Evolutionary conservation across 2,329 filamentous ascomycete species (phyloP).

Genomic region (Pyricularia pennisetigena): DNA sequence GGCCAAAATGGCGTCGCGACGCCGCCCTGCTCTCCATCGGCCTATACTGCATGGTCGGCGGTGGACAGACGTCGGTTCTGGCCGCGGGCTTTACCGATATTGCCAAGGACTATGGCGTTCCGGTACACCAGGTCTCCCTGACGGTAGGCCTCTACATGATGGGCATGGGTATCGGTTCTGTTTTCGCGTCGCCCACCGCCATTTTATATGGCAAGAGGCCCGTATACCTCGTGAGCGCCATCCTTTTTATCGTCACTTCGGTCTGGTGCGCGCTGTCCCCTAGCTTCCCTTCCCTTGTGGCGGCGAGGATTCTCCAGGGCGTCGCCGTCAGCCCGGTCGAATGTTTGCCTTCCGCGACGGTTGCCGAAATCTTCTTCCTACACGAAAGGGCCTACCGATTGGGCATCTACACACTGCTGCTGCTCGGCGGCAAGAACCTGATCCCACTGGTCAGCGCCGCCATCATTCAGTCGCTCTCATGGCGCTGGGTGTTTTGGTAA

Average conservation of each 20-base stretch:
- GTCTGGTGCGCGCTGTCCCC: slow-evolving; percentile 84
- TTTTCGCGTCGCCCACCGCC: slow-evolving; percentile 80
- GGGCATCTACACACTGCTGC: slow-evolving; percentile 82
- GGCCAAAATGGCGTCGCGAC: slow-evolving; percentile 75
- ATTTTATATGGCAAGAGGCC: slow-evolving; percentile 87
- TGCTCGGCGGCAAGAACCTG: slow-evolving; percentile 86
- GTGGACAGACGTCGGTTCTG: slow-evolving; percentile 82
- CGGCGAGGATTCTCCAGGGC: slow-evolving; percentile 80
- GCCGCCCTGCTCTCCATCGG: slow-evolving; percentile 71
- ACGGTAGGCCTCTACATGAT: slow-evolving; percentile 94
- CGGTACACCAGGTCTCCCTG: slow-evolving; percentile 66
- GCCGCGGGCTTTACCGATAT: slow-evolving; percentile 85
- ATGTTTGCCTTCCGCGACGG: slow-evolving; percentile 84
- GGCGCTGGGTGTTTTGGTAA: slow-evolving; percentile 88
- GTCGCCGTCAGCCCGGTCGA: slow-evolving; percentile 84
- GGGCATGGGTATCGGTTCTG: slow-evolving; percentile 79
- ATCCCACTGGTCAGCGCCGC: slow-evolving; percentile 79
- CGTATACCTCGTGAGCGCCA: slow-evolving; percentile 72
- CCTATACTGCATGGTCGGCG: slow-evolving; percentile 87
- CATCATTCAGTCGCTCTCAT: slow-evolving; percentile 66
- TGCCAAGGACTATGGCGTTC: slow-evolving; percentile 52
- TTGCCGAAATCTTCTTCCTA: slow-evolving; percentile 93
- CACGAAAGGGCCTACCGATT: slow-evolving; percentile 89
- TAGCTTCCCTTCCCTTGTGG: slow-evolving; percentile 66
- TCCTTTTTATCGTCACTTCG: slow-evolving; percentile 67